Evolutionary conservation across 2,329 filamentous ascomycete species (phyloP).

Genomic region (Ceratocystis alfenasii): DNA sequence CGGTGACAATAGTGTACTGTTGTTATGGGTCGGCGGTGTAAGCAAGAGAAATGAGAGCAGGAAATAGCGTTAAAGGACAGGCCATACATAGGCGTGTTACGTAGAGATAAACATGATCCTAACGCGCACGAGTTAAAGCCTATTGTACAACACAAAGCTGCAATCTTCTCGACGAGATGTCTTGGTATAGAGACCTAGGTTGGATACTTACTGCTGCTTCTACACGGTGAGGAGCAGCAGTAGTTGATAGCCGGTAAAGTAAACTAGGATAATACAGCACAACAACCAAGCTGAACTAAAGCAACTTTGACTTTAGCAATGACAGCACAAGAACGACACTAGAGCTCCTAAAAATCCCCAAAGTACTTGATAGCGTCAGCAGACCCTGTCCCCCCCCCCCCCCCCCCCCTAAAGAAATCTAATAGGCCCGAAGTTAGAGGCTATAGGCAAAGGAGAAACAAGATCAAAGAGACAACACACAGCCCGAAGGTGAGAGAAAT

Average conservation of each 20-base stretch:
- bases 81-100: not conserved
- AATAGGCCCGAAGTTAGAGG: constrained; percentile 4
- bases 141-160: too few species aligned
- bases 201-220: too few species aligned
- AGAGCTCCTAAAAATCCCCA: not conserved
- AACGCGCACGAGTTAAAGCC: not conserved
- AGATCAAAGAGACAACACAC: not conserved
- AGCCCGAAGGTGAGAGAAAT: not conserved
- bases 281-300: not conserved
- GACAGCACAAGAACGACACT: not conserved
- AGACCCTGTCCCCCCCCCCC: too few species aligned
- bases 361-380: not conserved
- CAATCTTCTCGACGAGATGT: too few species aligned
- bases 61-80: not conserved
- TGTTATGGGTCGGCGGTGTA: not conserved
- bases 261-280: not conserved
- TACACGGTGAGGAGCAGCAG: not conserved
- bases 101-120: not conserved
- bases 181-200: too few species aligned
- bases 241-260: not conserved
- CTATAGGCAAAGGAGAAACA: not conserved
- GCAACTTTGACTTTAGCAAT: not conserved
- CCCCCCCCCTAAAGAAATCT: not conserved
- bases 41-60: not conserved
- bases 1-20: not conserved